Conservation (phyloP, 805 yeast species). For the Ogataea paradorogensis region DNA sequence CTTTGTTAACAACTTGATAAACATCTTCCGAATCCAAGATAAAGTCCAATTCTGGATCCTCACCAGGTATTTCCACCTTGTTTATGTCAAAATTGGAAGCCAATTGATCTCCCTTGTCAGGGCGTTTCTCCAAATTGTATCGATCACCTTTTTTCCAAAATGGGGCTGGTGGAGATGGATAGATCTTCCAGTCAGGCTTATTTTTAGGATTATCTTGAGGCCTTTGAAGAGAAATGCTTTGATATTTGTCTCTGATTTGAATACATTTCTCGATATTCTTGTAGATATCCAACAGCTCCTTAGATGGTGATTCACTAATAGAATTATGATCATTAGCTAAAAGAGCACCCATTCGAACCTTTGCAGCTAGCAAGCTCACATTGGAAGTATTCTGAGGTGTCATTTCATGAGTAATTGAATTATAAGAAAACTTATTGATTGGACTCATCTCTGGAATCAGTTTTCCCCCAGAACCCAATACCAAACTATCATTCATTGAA, state of each 20-base stretch:
- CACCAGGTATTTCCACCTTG: conserved; percentile 54
- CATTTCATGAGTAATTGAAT: conserved; percentile 30
- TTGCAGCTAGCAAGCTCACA: conserved; percentile 13
- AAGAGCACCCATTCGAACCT: conserved; percentile 44
- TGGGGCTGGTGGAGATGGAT: conserved; percentile 94
- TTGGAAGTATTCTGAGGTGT: conserved; percentile 13
- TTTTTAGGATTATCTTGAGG: conserved; percentile 85
- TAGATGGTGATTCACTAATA: conserved; percentile 58
- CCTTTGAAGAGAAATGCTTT: conserved; percentile 65
- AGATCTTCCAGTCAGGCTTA: conserved; percentile 65
- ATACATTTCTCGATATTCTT: conserved; percentile 64
- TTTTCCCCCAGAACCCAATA: conserved; percentile 36
- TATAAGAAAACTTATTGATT: conserved; percentile 24
- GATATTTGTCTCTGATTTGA: conserved; percentile 73
- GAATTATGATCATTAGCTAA: conserved; percentile 47
- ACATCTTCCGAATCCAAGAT: conserved; percentile 61
- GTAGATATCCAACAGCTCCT: conserved; percentile 63
- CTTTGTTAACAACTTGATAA: conserved; percentile 43
- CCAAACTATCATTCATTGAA: conserved; percentile 32
- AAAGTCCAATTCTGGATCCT: conserved; percentile 40
- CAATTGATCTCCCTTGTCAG: conserved; percentile 29
- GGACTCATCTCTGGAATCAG: conserved; percentile 14
- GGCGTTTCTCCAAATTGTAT: conserved; percentile 11
- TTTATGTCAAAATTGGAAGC: conserved; percentile 58
- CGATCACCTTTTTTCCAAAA: conserved; percentile 56